Percentiles rank a stretch among this genome's conserved stretches.
phyloP scores from a whole-genome alignment of 2,329 filamentous ascomycete species.

The Blumeria hordei region DNA sequence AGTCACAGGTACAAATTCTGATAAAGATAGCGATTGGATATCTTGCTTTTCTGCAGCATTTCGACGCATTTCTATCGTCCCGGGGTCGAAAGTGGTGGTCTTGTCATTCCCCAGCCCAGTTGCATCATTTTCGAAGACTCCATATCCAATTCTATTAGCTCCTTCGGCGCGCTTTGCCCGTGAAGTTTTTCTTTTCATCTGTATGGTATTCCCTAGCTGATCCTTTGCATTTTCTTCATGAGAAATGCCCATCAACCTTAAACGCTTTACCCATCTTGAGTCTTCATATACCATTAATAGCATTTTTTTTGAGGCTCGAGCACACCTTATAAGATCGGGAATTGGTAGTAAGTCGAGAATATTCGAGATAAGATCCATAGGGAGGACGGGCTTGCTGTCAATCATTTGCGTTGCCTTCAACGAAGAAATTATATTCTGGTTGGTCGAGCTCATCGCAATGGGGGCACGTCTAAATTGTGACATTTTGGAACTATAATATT shows the following conservation, averaged over 20 bases:
- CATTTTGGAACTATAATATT: too few species aligned
- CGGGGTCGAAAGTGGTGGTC: conserved; percentile 42
- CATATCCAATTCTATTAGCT: conserved; percentile 14
- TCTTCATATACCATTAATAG: conserved; percentile 99
- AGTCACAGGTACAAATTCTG: too few species aligned
- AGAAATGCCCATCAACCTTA: conserved; percentile 80
- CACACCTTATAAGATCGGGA: conserved; percentile 63
- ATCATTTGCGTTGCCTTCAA: conserved; percentile 63
- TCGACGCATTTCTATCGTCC: conserved; percentile 36
- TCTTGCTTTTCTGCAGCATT: conserved; percentile 11
- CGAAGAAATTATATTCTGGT: conserved; percentile 36
- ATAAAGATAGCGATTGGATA: too few species aligned
- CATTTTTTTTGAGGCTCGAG: conserved; percentile 62
- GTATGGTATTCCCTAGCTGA: conserved; percentile 49
- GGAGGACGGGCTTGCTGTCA: conserved; percentile 52
- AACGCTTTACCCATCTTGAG: conserved; percentile 69
- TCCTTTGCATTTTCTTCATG: conserved; percentile 67
- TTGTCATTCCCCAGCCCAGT: conserved; percentile 10
- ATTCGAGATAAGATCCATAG: conserved; percentile 68
- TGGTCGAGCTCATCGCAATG: too few species aligned
- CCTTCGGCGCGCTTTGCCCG: conserved; percentile 16
- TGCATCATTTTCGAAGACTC: conserved; percentile 7
- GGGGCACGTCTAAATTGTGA: too few species aligned
- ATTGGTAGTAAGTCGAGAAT: conserved; percentile 81
- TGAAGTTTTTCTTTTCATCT: conserved; percentile 33